These are phyloP conservation scores for Paramarasmius palmivorus DNA, from an alignment of 1,284 basidiomycete species.

Conservation along the genomic window DNA sequence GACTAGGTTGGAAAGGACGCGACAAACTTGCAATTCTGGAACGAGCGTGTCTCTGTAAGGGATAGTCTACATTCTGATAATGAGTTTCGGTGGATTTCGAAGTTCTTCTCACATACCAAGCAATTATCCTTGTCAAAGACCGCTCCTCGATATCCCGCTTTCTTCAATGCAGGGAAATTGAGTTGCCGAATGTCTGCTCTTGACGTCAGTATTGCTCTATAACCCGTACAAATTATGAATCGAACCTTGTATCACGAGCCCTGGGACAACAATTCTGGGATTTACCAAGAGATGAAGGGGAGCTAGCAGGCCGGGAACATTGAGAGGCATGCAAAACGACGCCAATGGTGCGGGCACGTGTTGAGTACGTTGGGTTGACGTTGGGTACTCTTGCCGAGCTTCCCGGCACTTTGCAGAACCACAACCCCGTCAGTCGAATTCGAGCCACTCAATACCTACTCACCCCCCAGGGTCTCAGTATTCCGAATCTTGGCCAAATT, in stretches of 20 bases:
- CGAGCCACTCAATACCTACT: too few relatives aligned
- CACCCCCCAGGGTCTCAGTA: too few relatives aligned
- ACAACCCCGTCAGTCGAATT: too few relatives aligned
- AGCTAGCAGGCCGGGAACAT: slow-evolving; percentile 76
- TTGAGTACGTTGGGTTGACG: too few relatives aligned
- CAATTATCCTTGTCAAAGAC: slow-evolving; percentile 99
- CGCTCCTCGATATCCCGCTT: slow-evolving; percentile 82
- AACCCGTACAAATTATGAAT: not conserved
- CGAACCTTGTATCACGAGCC: slow-evolving; percentile 71
- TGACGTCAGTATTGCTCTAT: slow-evolving; percentile 18
- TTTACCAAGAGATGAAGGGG: slow-evolving; percentile 75
- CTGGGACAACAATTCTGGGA: slow-evolving; percentile 75
- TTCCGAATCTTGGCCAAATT: too few relatives aligned
- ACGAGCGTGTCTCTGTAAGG: slow-evolving; percentile 75
- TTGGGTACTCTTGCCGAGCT: not conserved
- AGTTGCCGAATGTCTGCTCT: slow-evolving; percentile 85
- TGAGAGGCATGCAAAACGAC: slow-evolving; percentile 59
- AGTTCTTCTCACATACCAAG: slow-evolving; percentile 53
- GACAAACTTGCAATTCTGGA: slow-evolving; percentile 65
- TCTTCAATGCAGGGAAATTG: slow-evolving; percentile 78
- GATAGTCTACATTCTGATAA: slow-evolving; percentile 53
- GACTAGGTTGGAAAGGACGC: not conserved
- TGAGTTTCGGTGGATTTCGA: slow-evolving; percentile 1
- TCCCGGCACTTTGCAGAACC: too few relatives aligned
- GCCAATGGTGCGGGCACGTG: not conserved